Conservation (phyloP, 352 stramenopile species). For the Globisporangium abappressorium region DNA sequence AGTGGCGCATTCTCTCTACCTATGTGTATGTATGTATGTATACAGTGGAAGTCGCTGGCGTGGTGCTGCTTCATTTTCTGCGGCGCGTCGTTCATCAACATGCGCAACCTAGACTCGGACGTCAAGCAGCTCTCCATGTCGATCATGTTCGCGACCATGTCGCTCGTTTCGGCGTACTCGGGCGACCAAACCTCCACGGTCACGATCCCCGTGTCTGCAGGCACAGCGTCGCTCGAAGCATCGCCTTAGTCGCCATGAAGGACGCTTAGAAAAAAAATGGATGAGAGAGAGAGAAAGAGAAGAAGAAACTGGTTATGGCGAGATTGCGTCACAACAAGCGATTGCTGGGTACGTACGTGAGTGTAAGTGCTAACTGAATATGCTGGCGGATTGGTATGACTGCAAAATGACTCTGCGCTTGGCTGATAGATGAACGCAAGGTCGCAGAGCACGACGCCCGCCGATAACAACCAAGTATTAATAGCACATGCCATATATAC, state of each 20-base stretch:
- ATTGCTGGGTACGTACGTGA: background rate
- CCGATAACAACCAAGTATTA: conserved; percentile 8
- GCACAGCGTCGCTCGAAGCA: conserved; percentile 9
- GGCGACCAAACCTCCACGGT: conserved; percentile 31
- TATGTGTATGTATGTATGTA: background rate
- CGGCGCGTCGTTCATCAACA: conserved; percentile 60
- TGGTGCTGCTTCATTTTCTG: conserved; percentile 70
- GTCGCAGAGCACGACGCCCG: background rate
- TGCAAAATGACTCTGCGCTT: background rate
- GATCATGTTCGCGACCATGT: conserved; percentile 73
- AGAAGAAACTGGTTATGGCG: background rate
- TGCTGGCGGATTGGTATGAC: background rate
- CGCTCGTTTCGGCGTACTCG: conserved; percentile 65
- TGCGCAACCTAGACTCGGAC: conserved; percentile 55
- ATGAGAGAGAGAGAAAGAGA: background rate
- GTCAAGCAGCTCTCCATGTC: conserved; percentile 66
- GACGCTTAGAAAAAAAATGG: background rate
- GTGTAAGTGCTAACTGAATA: background rate
- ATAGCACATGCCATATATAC: conserved; percentile 5
- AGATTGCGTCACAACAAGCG: background rate
- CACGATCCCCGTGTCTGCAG: conserved; percentile 23
- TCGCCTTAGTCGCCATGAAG: background rate
- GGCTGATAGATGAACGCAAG: background rate
- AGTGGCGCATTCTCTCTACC: background rate
- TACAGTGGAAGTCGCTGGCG: conserved; percentile 61